Evolutionary conservation across 768 basidiomycete genomes (phyloP).

Genomic region (Jaapia argillacea): DNA sequence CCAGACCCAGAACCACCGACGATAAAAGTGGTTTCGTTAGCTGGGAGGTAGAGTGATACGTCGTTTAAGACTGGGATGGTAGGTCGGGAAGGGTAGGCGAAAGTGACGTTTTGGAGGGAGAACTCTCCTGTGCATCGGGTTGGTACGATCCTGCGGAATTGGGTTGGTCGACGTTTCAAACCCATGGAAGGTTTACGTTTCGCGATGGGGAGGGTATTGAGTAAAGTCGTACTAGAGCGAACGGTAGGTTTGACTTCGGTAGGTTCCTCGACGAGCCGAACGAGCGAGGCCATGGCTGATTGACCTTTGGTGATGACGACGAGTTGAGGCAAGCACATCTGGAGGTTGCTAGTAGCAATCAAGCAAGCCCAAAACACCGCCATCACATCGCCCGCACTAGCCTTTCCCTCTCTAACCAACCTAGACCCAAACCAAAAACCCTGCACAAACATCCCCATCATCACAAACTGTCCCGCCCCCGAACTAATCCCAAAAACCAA

Average conservation of each 20-base stretch:
- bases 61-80: conserved; percentile 45
- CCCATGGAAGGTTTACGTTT: conserved; percentile 26
- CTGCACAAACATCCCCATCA: conserved; percentile 91
- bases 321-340: conserved; percentile 78
- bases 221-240: conserved; percentile 10
- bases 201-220: conserved; percentile 17
- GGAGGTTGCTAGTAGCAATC: conserved; percentile 80
- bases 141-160: conserved; percentile 60
- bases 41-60: conserved; percentile 60
- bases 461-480: conserved; percentile 67
- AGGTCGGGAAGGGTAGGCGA: conserved; percentile 68
- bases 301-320: conserved; percentile 78
- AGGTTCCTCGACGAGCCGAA: conserved; percentile 44
- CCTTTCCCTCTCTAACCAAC: conserved; percentile 70
- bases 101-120: conserved; percentile 46
- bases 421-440: conserved; percentile 95
- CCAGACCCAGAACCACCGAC: conserved; percentile 74
- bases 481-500: conserved; percentile 68
- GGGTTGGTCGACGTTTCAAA: conserved; percentile 11
- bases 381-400: conserved; percentile 73
- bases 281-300: conserved; percentile 59
- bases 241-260: conserved; percentile 8
- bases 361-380: conserved; percentile 98
- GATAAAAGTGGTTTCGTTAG: conserved; percentile 67
- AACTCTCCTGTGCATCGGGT: conserved; percentile 61